phyloP scores from a whole-genome alignment of 2,329 filamentous ascomycete species.

The Camillea tinctor region DNA sequence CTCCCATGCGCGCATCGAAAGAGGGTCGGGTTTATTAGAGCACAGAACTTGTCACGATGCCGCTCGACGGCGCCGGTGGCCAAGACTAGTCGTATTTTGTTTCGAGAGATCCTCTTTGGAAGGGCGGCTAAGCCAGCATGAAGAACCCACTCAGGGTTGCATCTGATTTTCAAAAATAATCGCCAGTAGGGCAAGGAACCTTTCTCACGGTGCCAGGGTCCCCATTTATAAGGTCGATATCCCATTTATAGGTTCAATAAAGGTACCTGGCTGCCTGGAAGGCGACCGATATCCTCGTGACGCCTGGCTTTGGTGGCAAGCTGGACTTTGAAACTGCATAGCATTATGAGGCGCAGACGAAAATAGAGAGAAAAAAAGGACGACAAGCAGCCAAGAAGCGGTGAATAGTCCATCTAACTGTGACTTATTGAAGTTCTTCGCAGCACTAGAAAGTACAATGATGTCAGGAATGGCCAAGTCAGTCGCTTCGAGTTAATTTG shows the following conservation, averaged over 20 bases:
- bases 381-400: neutral
- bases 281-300: neutral
- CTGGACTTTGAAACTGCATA: neutral
- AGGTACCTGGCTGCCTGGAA: neutral
- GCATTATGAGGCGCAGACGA: neutral
- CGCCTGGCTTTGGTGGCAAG: neutral
- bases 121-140: neutral
- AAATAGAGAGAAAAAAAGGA: neutral
- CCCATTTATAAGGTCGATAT: too few species aligned
- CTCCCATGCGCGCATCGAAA: too few species aligned
- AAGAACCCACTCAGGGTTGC: neutral
- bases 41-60: neutral
- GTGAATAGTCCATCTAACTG: neutral
- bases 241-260: too few species aligned
- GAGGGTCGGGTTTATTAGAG: neutral
- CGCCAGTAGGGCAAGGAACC: neutral
- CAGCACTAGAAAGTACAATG: neutral
- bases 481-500: neutral
- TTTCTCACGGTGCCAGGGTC: neutral
- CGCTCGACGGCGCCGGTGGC: too few species aligned
- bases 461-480: neutral
- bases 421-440: neutral
- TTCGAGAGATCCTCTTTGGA: neutral
- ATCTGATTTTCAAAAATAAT: neutral
- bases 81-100: neutral